A percentile compares a stretch with the other conserved stretches of the same genome.
These are phyloP conservation scores for Pilaira anomala DNA, from an alignment of 192 early-diverging fungal species.

Conservation along the genomic window DNA sequence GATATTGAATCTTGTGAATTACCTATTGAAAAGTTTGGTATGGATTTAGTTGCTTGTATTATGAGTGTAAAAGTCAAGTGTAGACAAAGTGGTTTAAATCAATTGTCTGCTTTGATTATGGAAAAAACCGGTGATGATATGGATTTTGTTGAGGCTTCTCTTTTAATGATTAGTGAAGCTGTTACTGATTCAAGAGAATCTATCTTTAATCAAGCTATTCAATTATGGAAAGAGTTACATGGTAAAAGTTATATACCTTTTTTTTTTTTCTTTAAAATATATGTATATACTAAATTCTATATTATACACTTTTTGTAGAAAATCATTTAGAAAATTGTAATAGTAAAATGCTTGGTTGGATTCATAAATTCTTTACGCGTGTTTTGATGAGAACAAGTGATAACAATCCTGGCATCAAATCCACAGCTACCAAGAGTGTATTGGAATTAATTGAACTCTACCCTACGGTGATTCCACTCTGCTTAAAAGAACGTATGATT, in stretches of 20 bases:
- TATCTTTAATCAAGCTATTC: conserved; percentile 17
- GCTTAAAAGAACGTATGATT: conserved; percentile 24
- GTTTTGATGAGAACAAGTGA: conserved; percentile 25
- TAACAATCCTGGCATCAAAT: conserved; percentile 16
- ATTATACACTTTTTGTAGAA: not conserved
- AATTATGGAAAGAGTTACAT: conserved; percentile 25
- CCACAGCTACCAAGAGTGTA: conserved; percentile 6
- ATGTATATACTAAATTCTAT: conserved; percentile 12
- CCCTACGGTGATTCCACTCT: not conserved
- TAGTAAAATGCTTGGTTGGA: not conserved
- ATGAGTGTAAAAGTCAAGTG: conserved; percentile 29
- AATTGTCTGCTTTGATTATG: not conserved
- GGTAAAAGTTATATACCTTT: conserved; percentile 1
- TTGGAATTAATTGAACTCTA: conserved; percentile 9
- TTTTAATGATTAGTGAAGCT: conserved; percentile 24
- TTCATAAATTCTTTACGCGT: conserved; percentile 14
- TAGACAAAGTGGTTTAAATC: conserved; percentile 19
- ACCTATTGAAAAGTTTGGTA: conserved; percentile 21
- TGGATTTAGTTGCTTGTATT: conserved; percentile 20
- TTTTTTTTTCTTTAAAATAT: not conserved
- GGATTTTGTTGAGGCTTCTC: conserved; percentile 17
- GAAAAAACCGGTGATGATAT: not conserved
- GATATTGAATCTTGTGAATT: conserved; percentile 17
- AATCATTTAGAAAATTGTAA: not conserved
- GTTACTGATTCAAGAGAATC: conserved; percentile 30